Evolutionary conservation across 371 early-diverging fungal species (phyloP).

Genomic region (Apophysomyces trapeziformis): DNA sequence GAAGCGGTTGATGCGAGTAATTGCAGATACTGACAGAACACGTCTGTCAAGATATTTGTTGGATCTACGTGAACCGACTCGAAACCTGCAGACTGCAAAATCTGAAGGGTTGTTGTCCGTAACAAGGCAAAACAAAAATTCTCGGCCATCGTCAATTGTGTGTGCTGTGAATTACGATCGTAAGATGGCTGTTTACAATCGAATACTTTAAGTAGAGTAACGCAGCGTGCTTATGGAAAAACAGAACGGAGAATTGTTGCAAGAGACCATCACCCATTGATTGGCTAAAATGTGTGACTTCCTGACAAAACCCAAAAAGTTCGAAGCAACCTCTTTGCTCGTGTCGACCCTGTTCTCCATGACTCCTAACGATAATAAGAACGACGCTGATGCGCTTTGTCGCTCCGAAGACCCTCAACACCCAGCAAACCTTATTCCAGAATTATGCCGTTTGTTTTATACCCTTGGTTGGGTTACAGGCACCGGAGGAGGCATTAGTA

Average conservation of each 20-base stretch:
- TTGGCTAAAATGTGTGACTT: background rate
- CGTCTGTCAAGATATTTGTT: constrained; percentile 46
- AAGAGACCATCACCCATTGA: too few species aligned
- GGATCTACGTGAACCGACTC: constrained; percentile 45
- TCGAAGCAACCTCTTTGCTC: too few species aligned
- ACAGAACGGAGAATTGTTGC: background rate
- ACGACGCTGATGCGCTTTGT: constrained; percentile 49
- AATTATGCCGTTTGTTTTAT: constrained; percentile 91
- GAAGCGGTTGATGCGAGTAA: constrained; percentile 42
- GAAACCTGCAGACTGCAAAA: constrained; percentile 53
- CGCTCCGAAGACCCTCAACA: constrained; percentile 69
- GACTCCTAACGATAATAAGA: constrained; percentile 14
- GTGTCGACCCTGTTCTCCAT: background rate
- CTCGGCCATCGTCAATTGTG: constrained; percentile 39
- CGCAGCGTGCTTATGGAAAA: background rate
- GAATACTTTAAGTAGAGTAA: background rate
- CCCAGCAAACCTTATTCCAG: constrained; percentile 92
- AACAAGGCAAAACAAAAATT: constrained; percentile 49
- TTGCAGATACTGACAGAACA: constrained; percentile 47
- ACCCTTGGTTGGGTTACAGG: constrained; percentile 95
- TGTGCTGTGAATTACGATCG: background rate
- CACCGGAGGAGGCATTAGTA: constrained; percentile 95
- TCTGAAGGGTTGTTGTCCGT: constrained; percentile 47
- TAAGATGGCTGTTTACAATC: background rate
- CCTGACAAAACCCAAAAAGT: background rate